Percentiles rank a stretch among this genome's conserved stretches.
These are phyloP conservation scores for Lipomyces yamadae DNA, from an alignment of 805 yeast genomes.

Conservation along the genomic window DNA sequence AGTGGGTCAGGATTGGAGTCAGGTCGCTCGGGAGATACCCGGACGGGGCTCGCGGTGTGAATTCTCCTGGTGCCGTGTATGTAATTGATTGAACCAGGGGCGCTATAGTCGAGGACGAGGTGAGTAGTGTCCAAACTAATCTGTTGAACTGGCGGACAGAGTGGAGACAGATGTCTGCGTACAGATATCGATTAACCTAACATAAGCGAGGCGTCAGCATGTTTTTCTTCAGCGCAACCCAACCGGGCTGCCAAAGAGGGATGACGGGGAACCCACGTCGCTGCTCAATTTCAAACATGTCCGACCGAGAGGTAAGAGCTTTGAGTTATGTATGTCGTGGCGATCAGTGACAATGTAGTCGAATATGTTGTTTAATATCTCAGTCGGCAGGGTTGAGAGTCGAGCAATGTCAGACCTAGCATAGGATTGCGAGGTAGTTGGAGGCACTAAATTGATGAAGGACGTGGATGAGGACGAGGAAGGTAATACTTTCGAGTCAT, in stretches of 20 bases:
- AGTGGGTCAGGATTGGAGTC: slow-evolving; percentile 33
- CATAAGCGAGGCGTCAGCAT: neutral
- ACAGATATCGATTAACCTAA: slow-evolving; percentile 35
- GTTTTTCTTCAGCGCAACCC: slow-evolving; percentile 19
- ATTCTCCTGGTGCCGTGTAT: slow-evolving; percentile 36
- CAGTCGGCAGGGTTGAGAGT: slow-evolving; percentile 23
- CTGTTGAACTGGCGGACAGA: slow-evolving; percentile 29
- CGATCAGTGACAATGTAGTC: slow-evolving; percentile 18
- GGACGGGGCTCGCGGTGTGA: slow-evolving; percentile 37
- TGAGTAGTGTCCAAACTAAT: slow-evolving; percentile 35
- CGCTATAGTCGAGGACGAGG: slow-evolving; percentile 32
- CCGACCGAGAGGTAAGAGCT: slow-evolving; percentile 30
- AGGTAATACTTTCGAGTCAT: neutral
- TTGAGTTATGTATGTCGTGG: slow-evolving; percentile 9
- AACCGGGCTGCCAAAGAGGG: neutral
- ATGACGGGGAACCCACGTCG: slow-evolving; percentile 19
- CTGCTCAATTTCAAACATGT: slow-evolving; percentile 25
- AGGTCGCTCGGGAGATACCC: slow-evolving; percentile 36
- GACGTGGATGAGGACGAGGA: slow-evolving; percentile 7
- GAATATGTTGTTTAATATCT: slow-evolving; percentile 26
- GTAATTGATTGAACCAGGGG: slow-evolving; percentile 32
- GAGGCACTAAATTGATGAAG: neutral
- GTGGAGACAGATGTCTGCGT: slow-evolving; percentile 21
- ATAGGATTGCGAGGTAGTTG: neutral
- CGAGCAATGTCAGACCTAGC: neutral